Evolutionary conservation across 345 rosid genomes (phyloP), one percentile per base, ranked within the genome.

Genomic region (Nasturtium officinale): DNA sequence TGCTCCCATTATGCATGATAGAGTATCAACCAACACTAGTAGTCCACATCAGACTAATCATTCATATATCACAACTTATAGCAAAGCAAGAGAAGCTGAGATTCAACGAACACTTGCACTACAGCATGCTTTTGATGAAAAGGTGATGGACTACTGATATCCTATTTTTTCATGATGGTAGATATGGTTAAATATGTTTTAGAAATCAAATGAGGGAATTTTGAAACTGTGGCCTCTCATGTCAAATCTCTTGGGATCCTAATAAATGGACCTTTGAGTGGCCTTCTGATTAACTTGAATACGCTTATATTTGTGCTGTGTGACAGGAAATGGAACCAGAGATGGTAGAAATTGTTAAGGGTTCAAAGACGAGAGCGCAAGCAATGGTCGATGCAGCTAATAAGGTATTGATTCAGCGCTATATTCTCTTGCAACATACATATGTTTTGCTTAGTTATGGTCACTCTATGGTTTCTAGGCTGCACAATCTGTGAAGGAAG

Each of bases 341-440:
- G 61, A 87, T 83, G 54, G 74, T 73, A 51, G 96, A 90, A 80
- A 85, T 89, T 75, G 86, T 96, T 18, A 77, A 82, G 55, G 83
- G 82, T 58, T 96, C 97, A 61, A 90, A 83, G 74, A 37, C 72
- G 56, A 85, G 79, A 84, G 99, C 98, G 35, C 84, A 73, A 47
- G 51, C 82, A 57, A 92, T 96, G 99, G 90, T 96, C 47, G 91
- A 96, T 84, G 85, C 85, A 53, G 98, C 95, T 76, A 76, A 90
- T 28, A 87, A 96, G 96, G 98, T 96, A 77, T 52, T 5, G 33
- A 21, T 67, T 53, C 8, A 43, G 23, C 47, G 9, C 42, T 61
- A 51, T 42, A 59, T 32, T 51, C 63, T 57, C 53, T 52, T 62
- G 47, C 40, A 51, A 48, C 72, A 21, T 16, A 23, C 60, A 72